A percentile compares a stretch with the other conserved stretches of the same genome.
Evolutionary conservation across 2,329 filamentous ascomycete species (phyloP).

Genomic region (Arthrobotrys iridis): DNA sequence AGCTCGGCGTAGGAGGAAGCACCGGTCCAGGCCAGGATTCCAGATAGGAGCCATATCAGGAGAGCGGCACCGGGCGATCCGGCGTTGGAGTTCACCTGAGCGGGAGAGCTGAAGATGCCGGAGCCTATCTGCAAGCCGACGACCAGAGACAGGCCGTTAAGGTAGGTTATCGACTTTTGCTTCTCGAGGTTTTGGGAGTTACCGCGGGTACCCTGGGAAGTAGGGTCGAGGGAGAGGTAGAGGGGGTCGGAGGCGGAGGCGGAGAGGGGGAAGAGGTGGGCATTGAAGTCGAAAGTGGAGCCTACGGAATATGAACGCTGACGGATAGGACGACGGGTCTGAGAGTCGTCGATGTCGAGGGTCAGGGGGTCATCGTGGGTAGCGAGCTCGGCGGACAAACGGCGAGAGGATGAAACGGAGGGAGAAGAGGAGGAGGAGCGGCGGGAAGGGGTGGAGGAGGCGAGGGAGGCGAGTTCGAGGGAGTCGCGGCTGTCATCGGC

Average conservation of each 20-base stretch:
- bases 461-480: constrained; percentile 92
- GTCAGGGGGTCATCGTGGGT: constrained; percentile 83
- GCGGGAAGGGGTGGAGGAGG: constrained; percentile 77
- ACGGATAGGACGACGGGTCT: constrained; percentile 60
- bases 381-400: constrained; percentile 73
- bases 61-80: constrained; percentile 90
- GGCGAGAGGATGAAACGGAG: constrained; percentile 88
- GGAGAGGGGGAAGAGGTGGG: constrained; percentile 89
- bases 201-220: constrained; percentile 62
- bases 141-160: constrained; percentile 91
- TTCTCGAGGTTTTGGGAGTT: constrained; percentile 79
- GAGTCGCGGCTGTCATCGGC: constrained; percentile 76
- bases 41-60: constrained; percentile 90
- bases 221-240: constrained; percentile 83
- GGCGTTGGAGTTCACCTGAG: constrained; percentile 88
- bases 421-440: constrained; percentile 78
- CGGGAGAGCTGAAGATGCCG: constrained; percentile 94
- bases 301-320: constrained; percentile 85
- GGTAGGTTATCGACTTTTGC: constrained; percentile 92
- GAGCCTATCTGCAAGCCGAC: constrained; percentile 94
- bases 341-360: constrained; percentile 58
- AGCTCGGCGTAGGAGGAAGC: constrained; percentile 95
- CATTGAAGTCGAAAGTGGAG: constrained; percentile 94
- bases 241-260: constrained; percentile 76
- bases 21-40: constrained; percentile 94